phyloP scores from a whole-genome alignment of 129 eudicot species.

The Escallonia herrerae region DNA sequence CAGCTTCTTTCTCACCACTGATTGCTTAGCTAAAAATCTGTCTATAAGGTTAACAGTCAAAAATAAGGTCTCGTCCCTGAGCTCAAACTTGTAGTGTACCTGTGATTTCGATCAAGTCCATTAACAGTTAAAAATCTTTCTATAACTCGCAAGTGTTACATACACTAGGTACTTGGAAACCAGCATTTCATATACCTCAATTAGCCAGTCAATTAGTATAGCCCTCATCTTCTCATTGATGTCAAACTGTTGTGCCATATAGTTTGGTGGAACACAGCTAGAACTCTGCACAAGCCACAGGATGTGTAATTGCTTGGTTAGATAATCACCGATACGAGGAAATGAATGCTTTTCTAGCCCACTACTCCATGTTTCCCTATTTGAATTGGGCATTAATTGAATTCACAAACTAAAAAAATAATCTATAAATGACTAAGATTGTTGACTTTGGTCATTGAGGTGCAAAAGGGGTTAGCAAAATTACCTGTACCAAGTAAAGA shows the following conservation, averaged over 20 bases:
- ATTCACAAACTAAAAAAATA: no score
- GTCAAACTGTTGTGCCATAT: constrained; percentile 69
- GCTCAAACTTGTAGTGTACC: constrained; percentile 91
- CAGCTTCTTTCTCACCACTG: constrained; percentile 64
- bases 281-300: constrained; percentile 31
- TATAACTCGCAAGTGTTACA: no score
- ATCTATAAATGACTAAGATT: no score
- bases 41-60: constrained; percentile 78
- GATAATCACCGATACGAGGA: no score
- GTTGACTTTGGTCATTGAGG: no score
- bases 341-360: no score
- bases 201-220: constrained; percentile 84
- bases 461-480: no score
- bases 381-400: no score
- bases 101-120: constrained; percentile 18
- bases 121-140: constrained; percentile 8
- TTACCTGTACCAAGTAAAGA: no score
- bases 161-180: no score
- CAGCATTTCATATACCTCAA: constrained; percentile 69
- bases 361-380: no score
- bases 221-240: constrained; percentile 81
- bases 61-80: constrained; percentile 68
- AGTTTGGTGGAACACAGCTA: constrained; percentile 56
- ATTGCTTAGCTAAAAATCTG: constrained; percentile 63
- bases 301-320: no score